A percentile compares a stretch with the other conserved stretches of the same genome.
Conservation (phyloP, 176 grass and related monocot genomes). For the Cenchrus purpureus region DNA sequence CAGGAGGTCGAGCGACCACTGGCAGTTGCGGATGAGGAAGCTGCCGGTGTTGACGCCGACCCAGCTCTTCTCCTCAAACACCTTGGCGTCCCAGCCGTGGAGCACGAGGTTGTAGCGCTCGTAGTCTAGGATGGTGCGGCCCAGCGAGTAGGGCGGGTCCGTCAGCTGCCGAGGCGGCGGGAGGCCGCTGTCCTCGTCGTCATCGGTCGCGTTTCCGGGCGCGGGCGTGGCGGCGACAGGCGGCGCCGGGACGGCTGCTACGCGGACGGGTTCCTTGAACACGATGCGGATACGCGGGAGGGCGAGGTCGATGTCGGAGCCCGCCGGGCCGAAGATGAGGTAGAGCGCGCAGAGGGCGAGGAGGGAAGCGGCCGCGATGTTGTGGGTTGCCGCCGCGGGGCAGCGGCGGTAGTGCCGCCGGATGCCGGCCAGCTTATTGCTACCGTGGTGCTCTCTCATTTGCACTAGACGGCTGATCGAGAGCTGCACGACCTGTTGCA, state of each 20-base stretch:
- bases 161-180: constrained; percentile 58
- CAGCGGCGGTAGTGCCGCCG: background rate
- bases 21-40: constrained; percentile 91
- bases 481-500: background rate
- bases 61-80: constrained; percentile 84
- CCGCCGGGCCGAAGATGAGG: constrained; percentile 26
- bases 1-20: constrained; percentile 90
- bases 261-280: constrained; percentile 27
- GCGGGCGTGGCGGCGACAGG: background rate
- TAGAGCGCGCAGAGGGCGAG: constrained; percentile 22
- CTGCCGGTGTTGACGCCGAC: constrained; percentile 83
- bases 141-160: constrained; percentile 70
- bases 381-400: background rate
- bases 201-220: constrained; percentile 28
- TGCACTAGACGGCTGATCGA: background rate
- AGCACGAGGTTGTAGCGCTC: constrained; percentile 74
- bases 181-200: constrained; percentile 45
- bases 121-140: constrained; percentile 69
- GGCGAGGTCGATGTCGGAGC: constrained; percentile 29
- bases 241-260: background rate
- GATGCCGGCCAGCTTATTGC: constrained; percentile 15
- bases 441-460: constrained; percentile 21
- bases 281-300: constrained; percentile 40
- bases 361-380: constrained; percentile 10
- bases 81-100: constrained; percentile 75